Base-by-base conservation (phyloP, 208 protist genomes). In the Trypanosoma rangeli region DNA sequence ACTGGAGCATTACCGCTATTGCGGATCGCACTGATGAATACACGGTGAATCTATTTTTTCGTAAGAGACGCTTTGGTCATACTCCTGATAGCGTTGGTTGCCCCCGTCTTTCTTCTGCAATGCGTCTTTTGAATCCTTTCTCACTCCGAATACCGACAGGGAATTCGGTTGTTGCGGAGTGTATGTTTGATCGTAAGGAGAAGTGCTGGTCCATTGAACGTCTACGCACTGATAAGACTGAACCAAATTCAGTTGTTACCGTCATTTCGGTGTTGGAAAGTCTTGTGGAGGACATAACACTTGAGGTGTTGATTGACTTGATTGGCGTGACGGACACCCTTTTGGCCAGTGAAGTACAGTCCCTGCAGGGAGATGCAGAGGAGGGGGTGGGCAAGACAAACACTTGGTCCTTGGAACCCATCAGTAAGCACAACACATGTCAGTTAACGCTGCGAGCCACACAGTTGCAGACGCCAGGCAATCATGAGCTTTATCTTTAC, bases 191-290 rank as follows among this genome's bases (percentile, higher is more conserved):
- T 64, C 9, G 35, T 26, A 42, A 48, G 15, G 31, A 52, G 12
- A 59, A 65, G 31, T 64, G 44, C 37, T 95, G 90, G 87, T 78
- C 50, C 18, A 90, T 95, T 35, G 85, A 92, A 42, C 78, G 82
- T 18, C 61, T 92, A 28, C 83, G 90, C 5, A 71, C 33, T 12
- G 90, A 95, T 70, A 89, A 88, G 50, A 68, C 48, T 44, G 79
- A 87, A 5, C 85, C 90, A 18, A 95, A 95, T 70, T 92, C 85
- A 28, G 83, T 95, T 58, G 75, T 89, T 24, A 95, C 90, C 13
- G 82, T 80, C 63, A 85, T 93, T 55, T 95, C 90, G 13, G 87
- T 95, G 0, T 61, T 89, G 55, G 86, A 95, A 60, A 92, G 85
- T 58, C 53, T 93, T 24, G 87, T 86, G 13, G 86, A 95, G 62